A percentile compares a stretch with the other conserved stretches of the same genome.
Conservation (phyloP, 441 rosid genomes). For the Pelargonium myrrhifolium region DNA sequence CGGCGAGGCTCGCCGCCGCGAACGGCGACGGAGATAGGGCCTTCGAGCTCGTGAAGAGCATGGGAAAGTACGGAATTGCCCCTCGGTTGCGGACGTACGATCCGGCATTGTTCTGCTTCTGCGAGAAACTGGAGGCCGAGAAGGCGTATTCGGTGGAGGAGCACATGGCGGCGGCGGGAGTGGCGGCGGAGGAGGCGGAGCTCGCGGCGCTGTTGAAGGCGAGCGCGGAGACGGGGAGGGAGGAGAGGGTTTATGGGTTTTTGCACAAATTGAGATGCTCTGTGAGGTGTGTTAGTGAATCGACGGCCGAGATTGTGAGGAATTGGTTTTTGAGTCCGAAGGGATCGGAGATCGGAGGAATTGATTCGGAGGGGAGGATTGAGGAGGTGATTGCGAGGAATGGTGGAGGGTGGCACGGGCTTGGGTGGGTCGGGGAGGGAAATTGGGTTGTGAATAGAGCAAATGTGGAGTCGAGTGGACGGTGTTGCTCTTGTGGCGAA, state of each 20-base stretch:
- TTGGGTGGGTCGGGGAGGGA: constrained; percentile 77
- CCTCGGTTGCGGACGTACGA: constrained; percentile 65
- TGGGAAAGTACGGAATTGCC: constrained; percentile 27
- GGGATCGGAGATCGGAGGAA: constrained; percentile 24
- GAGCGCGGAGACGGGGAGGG: constrained; percentile 42
- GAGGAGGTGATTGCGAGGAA: constrained; percentile 36
- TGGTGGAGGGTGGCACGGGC: constrained; percentile 88
- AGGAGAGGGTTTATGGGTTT: constrained; percentile 52
- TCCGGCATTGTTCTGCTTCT: constrained; percentile 65
- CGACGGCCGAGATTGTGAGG: constrained; percentile 41
- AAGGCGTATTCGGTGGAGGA: constrained; percentile 73
- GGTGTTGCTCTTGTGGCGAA: constrained; percentile 53
- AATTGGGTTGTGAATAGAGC: constrained; percentile 54
- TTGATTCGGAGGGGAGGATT: constrained; percentile 5
- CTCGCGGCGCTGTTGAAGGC: constrained; percentile 54
- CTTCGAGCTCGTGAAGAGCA: constrained; percentile 45
- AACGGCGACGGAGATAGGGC: constrained; percentile 69
- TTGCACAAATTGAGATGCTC: constrained; percentile 62
- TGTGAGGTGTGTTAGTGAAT: constrained; percentile 51
- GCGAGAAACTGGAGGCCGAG: constrained; percentile 53
- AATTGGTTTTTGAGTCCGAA: constrained; percentile 46
- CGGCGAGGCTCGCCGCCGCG: constrained; percentile 56
- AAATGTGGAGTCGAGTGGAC: constrained; percentile 35
- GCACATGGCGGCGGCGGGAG: constrained; percentile 42
- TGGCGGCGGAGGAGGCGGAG: constrained; percentile 56